These are phyloP conservation scores for Rosa persica DNA, from an alignment of 306 rosid genomes.

Conservation along the genomic window DNA sequence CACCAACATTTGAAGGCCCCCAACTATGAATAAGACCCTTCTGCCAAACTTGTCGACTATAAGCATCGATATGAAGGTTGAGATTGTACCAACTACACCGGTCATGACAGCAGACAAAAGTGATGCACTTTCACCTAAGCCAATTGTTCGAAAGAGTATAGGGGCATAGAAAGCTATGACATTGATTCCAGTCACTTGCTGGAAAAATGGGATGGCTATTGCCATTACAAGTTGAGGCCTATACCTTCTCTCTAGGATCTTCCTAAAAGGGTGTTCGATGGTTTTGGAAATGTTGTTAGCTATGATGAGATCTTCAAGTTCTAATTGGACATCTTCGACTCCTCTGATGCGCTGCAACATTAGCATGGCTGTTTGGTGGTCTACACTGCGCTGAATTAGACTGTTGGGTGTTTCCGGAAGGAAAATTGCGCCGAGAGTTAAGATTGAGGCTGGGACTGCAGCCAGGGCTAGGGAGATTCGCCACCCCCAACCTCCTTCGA, in stretches of 20 bases:
- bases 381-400: constrained; percentile 49
- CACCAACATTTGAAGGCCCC: constrained; percentile 61
- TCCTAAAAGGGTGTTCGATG: constrained; percentile 44
- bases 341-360: constrained; percentile 60
- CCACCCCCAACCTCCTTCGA: constrained; percentile 70
- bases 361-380: constrained; percentile 46
- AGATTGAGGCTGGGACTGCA: constrained; percentile 58
- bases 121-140: constrained; percentile 60
- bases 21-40: constrained; percentile 49
- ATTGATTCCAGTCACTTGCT: constrained; percentile 68
- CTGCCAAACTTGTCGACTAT: constrained; percentile 64
- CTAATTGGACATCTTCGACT: constrained; percentile 43
- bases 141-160: constrained; percentile 47
- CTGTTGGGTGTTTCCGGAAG: constrained; percentile 88
- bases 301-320: constrained; percentile 52
- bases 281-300: constrained; percentile 43
- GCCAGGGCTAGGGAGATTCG: constrained; percentile 73
- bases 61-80: constrained; percentile 65
- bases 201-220: constrained; percentile 62
- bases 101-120: constrained; percentile 48
- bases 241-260: constrained; percentile 44
- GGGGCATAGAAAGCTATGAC: constrained; percentile 65
- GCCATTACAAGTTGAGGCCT: constrained; percentile 75
- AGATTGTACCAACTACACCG: constrained; percentile 38
- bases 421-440: constrained; percentile 69